These are phyloP conservation scores for Penicillium verhagenii DNA, from an alignment of 495 filamentous ascomycete genomes.

Conservation along the genomic window DNA sequence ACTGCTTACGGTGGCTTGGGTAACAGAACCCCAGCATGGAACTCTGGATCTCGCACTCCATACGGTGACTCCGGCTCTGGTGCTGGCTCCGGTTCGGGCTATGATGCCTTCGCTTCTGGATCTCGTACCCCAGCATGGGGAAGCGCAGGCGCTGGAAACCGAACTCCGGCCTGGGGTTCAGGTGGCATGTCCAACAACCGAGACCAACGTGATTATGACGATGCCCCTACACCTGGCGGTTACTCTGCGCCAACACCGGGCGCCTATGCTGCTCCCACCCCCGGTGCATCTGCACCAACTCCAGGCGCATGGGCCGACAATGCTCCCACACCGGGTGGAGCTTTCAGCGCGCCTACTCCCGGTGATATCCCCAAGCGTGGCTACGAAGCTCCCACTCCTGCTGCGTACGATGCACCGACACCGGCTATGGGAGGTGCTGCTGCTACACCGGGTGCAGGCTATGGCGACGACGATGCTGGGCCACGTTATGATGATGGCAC, in stretches of 20 bases:
- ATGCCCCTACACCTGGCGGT: slow-evolving; percentile 77
- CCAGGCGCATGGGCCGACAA: slow-evolving; percentile 67
- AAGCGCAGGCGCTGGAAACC: slow-evolving; percentile 42
- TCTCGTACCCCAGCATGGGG: slow-evolving; percentile 76
- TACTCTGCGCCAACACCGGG: slow-evolving; percentile 54
- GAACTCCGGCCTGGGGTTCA: slow-evolving; percentile 55
- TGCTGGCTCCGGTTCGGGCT: slow-evolving; percentile 46
- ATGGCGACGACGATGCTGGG: slow-evolving; percentile 56
- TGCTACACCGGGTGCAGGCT: slow-evolving; percentile 73
- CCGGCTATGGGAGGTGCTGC: slow-evolving; percentile 68
- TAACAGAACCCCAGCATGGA: slow-evolving; percentile 55
- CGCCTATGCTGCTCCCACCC: slow-evolving; percentile 63
- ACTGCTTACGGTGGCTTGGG: slow-evolving; percentile 64
- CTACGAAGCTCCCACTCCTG: slow-evolving; percentile 61
- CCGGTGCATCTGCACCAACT: slow-evolving; percentile 74
- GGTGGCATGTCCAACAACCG: slow-evolving; percentile 19
- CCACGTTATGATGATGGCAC: slow-evolving; percentile 57
- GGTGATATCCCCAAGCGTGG: slow-evolving; percentile 38
- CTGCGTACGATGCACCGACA: slow-evolving; percentile 69
- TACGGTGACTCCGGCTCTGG: slow-evolving; percentile 41
- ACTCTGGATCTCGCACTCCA: slow-evolving; percentile 68
- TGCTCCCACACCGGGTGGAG: slow-evolving; percentile 59
- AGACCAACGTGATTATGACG: slow-evolving; percentile 42
- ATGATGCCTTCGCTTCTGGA: slow-evolving; percentile 69
- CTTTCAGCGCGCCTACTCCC: slow-evolving; percentile 61